These are phyloP conservation scores for Nyctanthes arbortristis DNA, from an alignment of 257 asterid genomes.

Conservation along the genomic window DNA sequence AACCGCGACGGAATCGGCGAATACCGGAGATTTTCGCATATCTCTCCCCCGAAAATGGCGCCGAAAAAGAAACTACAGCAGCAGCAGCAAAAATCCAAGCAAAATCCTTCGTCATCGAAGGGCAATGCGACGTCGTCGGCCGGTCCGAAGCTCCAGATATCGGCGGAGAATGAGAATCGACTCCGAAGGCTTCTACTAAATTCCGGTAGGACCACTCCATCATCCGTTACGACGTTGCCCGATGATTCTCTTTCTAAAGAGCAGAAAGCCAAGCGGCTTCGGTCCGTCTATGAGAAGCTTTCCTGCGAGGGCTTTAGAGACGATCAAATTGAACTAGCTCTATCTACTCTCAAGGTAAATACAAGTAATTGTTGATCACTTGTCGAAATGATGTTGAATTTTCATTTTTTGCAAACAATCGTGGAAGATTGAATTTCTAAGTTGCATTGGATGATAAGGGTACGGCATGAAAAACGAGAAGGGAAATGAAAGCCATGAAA, in stretches of 20 bases:
- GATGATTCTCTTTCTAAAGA: conserved; percentile 58
- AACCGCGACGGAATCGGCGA: not conserved
- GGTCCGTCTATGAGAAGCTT: conserved; percentile 76
- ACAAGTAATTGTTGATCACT: not conserved
- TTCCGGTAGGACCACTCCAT: conserved; percentile 59
- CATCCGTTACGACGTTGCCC: conserved; percentile 35
- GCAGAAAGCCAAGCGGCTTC: conserved; percentile 73
- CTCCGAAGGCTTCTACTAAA: conserved; percentile 82
- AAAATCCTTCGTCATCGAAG: conserved; percentile 51
- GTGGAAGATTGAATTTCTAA: not conserved
- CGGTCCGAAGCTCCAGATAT: conserved; percentile 83
- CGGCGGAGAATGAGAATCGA: conserved; percentile 84
- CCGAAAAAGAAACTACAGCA: conserved; percentile 82
- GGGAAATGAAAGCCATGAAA: not conserved
- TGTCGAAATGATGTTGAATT: not conserved
- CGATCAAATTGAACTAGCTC: conserved; percentile 83
- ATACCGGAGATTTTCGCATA: too few relatives aligned
- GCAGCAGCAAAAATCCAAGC: conserved; percentile 46
- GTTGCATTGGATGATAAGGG: not conserved
- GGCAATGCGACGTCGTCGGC: conserved; percentile 50
- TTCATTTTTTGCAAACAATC: not conserved
- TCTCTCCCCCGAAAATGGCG: conserved; percentile 48
- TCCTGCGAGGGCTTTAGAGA: conserved; percentile 88
- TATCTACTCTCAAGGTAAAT: conserved; percentile 79
- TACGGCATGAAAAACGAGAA: not conserved